Evolutionary conservation across 2,329 filamentous ascomycete species (phyloP), one percentile per base, ranked within the genome.

Genomic region (Sphaerulina populicola): DNA sequence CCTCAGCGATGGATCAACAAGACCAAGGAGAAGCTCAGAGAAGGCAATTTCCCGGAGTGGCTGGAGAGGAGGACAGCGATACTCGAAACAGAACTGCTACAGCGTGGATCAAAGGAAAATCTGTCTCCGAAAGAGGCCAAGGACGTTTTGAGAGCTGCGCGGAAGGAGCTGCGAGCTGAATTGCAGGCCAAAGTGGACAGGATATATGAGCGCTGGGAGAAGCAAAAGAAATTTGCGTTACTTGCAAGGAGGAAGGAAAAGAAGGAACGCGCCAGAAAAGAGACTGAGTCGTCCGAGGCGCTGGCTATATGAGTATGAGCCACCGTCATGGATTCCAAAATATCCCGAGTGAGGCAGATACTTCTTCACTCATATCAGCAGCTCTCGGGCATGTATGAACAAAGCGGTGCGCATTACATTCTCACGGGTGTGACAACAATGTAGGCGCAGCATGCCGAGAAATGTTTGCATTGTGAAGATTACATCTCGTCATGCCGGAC

Each of bases 21-120:
- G 42, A 42, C 35, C 36, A 61, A 56, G 47, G 69, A 71, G 15
- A 55, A 49, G 38, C 41, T 57, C n/a, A 29, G 29, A 33, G 31
- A 48, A 33, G 36, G 45, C 18, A 21, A 41, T 4, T 57, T 56
- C 30, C 35, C 51, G 7, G 38, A 46, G 10, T 59, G 44, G 44
- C 42, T 57, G 8, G 53, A 53, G 33, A 49, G 37, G 31, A 46
- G 55, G n/a, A 18, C 52, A 14, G 41, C 38, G 27, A 8, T 46
- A 27, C 49, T 51, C 12, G 40, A 50, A 30, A n/a, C 14, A 2
- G 23, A 40, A 9, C 36, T 58, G 36, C n/a, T 49, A 23, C n/a
- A 46, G 38, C 37, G 47, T 33, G 44, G 35, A 10, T 12, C 14
- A 21, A n/a, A 45, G 11, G 41, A 21, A 14, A 27, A 11, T 1